Conservation (phyloP, 78 protist genomes). For the Tieghemostelium lacteum region DNA sequence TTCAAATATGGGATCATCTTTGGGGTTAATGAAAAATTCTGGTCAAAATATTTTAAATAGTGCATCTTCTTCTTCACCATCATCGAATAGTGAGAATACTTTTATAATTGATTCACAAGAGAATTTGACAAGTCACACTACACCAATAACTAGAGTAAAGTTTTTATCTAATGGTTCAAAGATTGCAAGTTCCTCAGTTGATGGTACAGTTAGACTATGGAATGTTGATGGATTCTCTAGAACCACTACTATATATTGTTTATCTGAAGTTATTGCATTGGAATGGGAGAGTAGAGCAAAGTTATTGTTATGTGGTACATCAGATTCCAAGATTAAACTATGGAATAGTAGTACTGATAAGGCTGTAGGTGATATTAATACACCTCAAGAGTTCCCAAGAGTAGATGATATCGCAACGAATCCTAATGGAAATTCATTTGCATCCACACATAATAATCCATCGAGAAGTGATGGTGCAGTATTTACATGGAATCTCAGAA, state of each 20-base stretch:
- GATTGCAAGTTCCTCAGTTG: constrained; percentile 61
- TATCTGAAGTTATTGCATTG: constrained; percentile 56
- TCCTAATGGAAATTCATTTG: constrained; percentile 77
- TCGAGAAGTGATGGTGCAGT: constrained; percentile 43
- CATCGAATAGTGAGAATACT: not conserved
- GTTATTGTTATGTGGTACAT: constrained; percentile 52
- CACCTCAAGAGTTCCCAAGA: constrained; percentile 51
- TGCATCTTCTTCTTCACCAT: not conserved
- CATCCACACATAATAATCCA: constrained; percentile 23
- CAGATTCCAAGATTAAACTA: constrained; percentile 64
- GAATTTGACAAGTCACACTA: constrained; percentile 35
- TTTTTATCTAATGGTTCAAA: constrained; percentile 66
- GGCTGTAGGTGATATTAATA: constrained; percentile 74
- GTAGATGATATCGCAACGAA: constrained; percentile 67
- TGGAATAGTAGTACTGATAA: constrained; percentile 64
- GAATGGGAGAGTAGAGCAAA: constrained; percentile 68
- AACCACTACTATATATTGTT: constrained; percentile 66
- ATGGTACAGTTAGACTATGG: constrained; percentile 69
- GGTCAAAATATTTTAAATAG: too few relatives aligned
- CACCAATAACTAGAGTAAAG: constrained; percentile 62
- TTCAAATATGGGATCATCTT: too few relatives aligned
- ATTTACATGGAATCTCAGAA: constrained; percentile 65
- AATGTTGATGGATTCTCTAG: constrained; percentile 61
- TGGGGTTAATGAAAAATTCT: too few relatives aligned
- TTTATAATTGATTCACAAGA: constrained; percentile 69